Evolutionary conservation across 805 yeast genomes (phyloP).

Genomic region (Wickerhamiella cacticola): DNA sequence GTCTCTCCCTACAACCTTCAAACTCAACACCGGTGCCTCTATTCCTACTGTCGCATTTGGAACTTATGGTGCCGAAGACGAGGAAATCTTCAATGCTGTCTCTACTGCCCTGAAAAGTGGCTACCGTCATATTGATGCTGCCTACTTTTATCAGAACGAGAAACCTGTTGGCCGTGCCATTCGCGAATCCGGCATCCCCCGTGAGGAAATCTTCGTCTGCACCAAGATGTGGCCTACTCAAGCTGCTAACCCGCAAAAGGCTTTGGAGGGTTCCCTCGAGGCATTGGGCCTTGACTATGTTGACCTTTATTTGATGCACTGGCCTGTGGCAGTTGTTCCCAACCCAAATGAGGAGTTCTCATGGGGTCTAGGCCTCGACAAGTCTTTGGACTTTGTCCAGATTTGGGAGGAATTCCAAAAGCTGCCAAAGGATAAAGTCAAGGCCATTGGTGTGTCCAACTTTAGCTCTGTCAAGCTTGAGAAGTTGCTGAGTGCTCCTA

Average conservation of each 20-base stretch:
- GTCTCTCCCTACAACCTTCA: conserved; percentile 25
- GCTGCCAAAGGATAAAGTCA: conserved; percentile 39
- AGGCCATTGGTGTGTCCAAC: conserved; percentile 65
- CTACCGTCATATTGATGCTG: conserved; percentile 65
- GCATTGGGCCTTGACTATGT: conserved; percentile 48
- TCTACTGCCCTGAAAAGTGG: conserved; percentile 54
- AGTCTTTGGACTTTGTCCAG: conserved; percentile 36
- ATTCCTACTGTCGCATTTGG: conserved; percentile 67
- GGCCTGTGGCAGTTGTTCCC: conserved; percentile 31
- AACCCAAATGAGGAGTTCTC: conserved; percentile 33
- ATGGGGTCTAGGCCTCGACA: conserved; percentile 26
- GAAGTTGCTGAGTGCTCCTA: conserved; percentile 34
- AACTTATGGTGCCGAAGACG: conserved; percentile 38
- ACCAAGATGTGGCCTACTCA: conserved; percentile 46
- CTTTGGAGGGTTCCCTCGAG: conserved; percentile 40
- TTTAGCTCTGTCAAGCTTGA: conserved; percentile 42
- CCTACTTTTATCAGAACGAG: conserved; percentile 59
- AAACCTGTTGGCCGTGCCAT: conserved; percentile 49
- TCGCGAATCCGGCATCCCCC: conserved; percentile 30
- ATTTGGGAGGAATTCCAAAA: conserved; percentile 51
- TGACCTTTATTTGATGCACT: conserved; percentile 55
- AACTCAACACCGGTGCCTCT: conserved; percentile 43
- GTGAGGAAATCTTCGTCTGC: conserved; percentile 47
- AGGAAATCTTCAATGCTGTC: conserved; percentile 41
- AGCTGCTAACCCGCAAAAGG: conserved; percentile 33